Evolutionary conservation across 2,329 filamentous ascomycete genomes (phyloP), one percentile per base, ranked within the genome.

Genomic region (Trichoderma asperellum): DNA sequence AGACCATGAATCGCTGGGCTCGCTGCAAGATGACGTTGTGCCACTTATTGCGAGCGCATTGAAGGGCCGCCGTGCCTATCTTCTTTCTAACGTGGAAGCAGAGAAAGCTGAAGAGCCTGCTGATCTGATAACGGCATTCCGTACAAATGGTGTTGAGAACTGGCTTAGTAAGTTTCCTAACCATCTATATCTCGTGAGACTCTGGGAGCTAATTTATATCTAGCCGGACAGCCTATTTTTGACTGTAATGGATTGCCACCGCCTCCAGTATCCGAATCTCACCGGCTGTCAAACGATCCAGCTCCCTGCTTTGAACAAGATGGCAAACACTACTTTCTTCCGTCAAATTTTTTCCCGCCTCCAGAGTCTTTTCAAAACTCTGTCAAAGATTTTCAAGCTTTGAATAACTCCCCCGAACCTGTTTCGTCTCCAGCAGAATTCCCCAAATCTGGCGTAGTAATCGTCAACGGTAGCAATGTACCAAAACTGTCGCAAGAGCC

Each of bases 121-220:
- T 47, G 77, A 77, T 40, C 68, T 80, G 3, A 61, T 73, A 58
- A 68, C 73, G 32, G 77, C 77, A 10, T 76, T 73, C 40, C 66
- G 70, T 7, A 72, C 70, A 4, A 70, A 76, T 12, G 73, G 69
- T 18, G 69, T 80, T 2, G 75, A 81, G 40, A 78, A 79, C 65
- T 82, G 80, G 80, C 74, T 82, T 47, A 75, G 80, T 81, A 73
- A 72, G 78, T 71, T 6, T 5, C 8, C 27, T 29, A 14, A 56
- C 18, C 2, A 35, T 27, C 43, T 4, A 32, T 32, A 34, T n/a
- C 4, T 49, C 8, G n/a, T 18, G 49, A 8, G 14, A 35, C n/a
- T 10, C 21, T 27, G 14, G 21, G 37, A 27, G 21, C 68, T 76
- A 49, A 79, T 55, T 21, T 37, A 40, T n/a, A 32, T 12, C 29